These are phyloP conservation scores for Cutaneotrichosporon curvatum DNA, from an alignment of 1,284 basidiomycete species.

Conservation along the genomic window DNA sequence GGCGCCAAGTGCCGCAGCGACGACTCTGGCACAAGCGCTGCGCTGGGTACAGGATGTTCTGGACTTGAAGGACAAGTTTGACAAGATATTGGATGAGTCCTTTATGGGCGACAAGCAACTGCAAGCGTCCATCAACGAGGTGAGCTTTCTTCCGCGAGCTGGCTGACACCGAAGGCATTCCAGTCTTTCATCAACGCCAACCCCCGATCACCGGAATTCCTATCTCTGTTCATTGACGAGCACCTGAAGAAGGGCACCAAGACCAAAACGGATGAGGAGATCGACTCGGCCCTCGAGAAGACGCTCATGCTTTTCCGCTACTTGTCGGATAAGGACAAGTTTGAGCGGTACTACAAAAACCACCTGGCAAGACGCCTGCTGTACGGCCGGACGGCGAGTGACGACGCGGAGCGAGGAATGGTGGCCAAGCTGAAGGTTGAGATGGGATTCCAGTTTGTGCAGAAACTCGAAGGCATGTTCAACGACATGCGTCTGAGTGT, in stretches of 20 bases:
- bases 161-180: constrained; percentile 63
- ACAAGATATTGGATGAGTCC: constrained; percentile 62
- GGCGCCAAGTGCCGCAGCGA: constrained; percentile 25
- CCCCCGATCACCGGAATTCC: constrained; percentile 82
- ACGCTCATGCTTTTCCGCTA: constrained; percentile 94
- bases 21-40: constrained; percentile 55
- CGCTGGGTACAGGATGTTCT: constrained; percentile 94
- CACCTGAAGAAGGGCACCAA: constrained; percentile 92
- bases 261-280: constrained; percentile 92
- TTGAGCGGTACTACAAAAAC: constrained; percentile 95
- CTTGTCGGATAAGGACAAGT: constrained; percentile 91
- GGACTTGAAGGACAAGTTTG: constrained; percentile 85
- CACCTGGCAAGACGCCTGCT: constrained; percentile 91
- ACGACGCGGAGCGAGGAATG: constrained; percentile 98
- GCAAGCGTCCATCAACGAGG: constrained; percentile 81
- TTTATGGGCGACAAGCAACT: constrained; percentile 71
- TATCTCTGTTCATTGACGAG: constrained; percentile 96
- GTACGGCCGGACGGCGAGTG: constrained; percentile 77
- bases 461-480: constrained; percentile 99
- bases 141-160: constrained; percentile 39
- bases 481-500: constrained; percentile 88
- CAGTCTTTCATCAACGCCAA: constrained; percentile 87
- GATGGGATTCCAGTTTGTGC: constrained; percentile 86
- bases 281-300: constrained; percentile 83
- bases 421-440: constrained; percentile 96